A percentile compares a stretch with the other conserved stretches of the same genome.
These are phyloP conservation scores for Cordyceps farinosa DNA, from an alignment of 2,329 filamentous ascomycete genomes.

Conservation along the genomic window DNA sequence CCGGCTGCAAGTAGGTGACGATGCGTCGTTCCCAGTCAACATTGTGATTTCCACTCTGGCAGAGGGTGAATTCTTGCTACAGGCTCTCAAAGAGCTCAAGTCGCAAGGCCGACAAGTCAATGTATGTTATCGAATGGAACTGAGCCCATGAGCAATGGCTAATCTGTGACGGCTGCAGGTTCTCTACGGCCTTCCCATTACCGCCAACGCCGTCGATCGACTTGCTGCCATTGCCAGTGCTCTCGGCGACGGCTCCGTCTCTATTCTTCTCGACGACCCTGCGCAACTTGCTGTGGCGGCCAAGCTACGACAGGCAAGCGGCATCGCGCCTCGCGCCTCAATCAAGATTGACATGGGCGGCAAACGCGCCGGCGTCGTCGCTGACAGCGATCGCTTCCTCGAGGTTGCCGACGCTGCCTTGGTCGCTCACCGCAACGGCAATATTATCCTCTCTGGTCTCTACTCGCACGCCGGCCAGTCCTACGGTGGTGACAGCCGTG, in stretches of 20 bases:
- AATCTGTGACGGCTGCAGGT: constrained; percentile 39
- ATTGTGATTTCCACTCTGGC: constrained; percentile 71
- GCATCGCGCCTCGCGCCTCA: constrained; percentile 53
- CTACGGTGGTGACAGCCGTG: constrained; percentile 46
- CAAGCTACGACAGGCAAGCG: constrained; percentile 39
- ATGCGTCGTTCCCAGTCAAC: constrained; percentile 46
- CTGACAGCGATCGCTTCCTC: constrained; percentile 46
- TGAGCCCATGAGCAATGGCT: neutral
- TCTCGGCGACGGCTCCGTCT: constrained; percentile 55
- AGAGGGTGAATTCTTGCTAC: constrained; percentile 66
- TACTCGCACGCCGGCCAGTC: constrained; percentile 74
- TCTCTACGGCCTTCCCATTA: constrained; percentile 69
- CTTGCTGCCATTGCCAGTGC: constrained; percentile 53
- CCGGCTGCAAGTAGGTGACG: constrained; percentile 63
- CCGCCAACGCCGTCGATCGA: constrained; percentile 56
- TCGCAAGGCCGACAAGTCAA: constrained; percentile 53
- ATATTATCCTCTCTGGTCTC: constrained; percentile 54
- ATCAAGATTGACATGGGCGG: constrained; percentile 74
- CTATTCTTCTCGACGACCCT: constrained; percentile 67
- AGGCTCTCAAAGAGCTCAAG: constrained; percentile 57
- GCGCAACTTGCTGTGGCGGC: constrained; percentile 52
- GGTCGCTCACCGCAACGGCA: constrained; percentile 27
- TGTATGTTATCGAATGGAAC: constrained; percentile 37
- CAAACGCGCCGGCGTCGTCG: constrained; percentile 63
- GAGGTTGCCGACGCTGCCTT: constrained; percentile 39